These are phyloP conservation scores for Nigrograna mackinnonii DNA, from an alignment of 2,329 filamentous ascomycete genomes.

Conservation along the genomic window DNA sequence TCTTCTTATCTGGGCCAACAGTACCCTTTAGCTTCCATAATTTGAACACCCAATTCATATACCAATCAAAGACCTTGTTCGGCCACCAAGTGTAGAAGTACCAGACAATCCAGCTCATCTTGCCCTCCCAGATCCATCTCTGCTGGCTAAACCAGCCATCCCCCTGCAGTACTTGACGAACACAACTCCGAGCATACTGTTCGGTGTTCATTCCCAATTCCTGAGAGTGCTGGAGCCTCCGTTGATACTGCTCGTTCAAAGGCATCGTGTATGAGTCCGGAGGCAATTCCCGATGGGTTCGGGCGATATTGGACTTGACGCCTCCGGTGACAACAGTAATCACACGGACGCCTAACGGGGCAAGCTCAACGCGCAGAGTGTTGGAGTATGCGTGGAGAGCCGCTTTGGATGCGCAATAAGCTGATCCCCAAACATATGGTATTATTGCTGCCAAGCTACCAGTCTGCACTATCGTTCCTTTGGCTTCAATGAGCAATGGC, in stretches of 20 bases:
- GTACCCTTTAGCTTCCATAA: slow-evolving; percentile 50
- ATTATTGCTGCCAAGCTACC: slow-evolving; percentile 49
- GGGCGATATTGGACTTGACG: slow-evolving; percentile 61
- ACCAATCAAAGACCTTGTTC: slow-evolving; percentile 42
- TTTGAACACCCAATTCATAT: slow-evolving; percentile 57
- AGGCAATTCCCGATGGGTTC: slow-evolving; percentile 52
- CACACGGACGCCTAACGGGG: slow-evolving; percentile 53
- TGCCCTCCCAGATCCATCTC: slow-evolving; percentile 60
- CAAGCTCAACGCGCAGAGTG: slow-evolving; percentile 61
- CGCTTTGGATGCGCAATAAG: slow-evolving; percentile 64
- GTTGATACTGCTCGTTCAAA: slow-evolving; percentile 55
- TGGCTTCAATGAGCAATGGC: slow-evolving; percentile 54
- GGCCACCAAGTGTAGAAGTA: slow-evolving; percentile 54
- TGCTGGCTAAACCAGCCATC: slow-evolving; percentile 40
- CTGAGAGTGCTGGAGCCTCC: slow-evolving; percentile 58
- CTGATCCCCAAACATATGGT: slow-evolving; percentile 45
- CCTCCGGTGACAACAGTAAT: slow-evolving; percentile 61
- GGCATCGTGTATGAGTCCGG: slow-evolving; percentile 56
- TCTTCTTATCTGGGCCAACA: slow-evolving; percentile 27
- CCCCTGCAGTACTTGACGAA: slow-evolving; percentile 52
- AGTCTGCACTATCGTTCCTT: slow-evolving; percentile 51
- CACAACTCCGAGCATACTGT: slow-evolving; percentile 59
- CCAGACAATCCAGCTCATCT: slow-evolving; percentile 53
- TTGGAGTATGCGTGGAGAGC: slow-evolving; percentile 63
- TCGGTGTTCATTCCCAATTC: slow-evolving; percentile 55